Base-by-base conservation (phyloP, 2,329 filamentous ascomycete species). In the Sarocladium oryzae region DNA sequence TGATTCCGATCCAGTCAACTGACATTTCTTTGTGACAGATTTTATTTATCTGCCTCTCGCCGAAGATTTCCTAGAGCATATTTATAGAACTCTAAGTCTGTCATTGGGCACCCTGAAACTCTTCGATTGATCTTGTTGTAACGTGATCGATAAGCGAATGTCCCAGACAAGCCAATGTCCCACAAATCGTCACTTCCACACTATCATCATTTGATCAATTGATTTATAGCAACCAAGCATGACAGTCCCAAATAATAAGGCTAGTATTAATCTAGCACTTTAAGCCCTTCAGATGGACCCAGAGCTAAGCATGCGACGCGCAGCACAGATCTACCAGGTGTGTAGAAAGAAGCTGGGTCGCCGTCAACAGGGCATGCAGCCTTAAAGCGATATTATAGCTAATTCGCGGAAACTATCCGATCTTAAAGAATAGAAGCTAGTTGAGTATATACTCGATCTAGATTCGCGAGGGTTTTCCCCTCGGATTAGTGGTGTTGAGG, bases 361-460 rank as follows among this genome's bases (percentile, higher is more conserved):
- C 43, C 26, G 16, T 26, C 16, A 48, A 18, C 26, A 49, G 16
- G 16, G 32, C 4, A 49, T 48, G 43, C 21, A 20, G 23, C 30
- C 48, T 37, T 24, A 20, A 50, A 36, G 33, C 33, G 33, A 36
- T 15, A 36, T 36, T 15, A 36, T 36, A 36, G 33, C 49, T 15
- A 53, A 53, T 36, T 53, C 28, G 41, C 33, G 38, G 30, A 53
- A 53, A 37, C 26, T 51, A 53, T 48, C 28, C 18, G 10, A 26
- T 33, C 49, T 53, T 48, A 23, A 53, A 50, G 35, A 53, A 37
- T 20, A 49, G 33, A 53, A 38, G 38, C 33, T 53, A 38, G 28
- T 53, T 51, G 35, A 53, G 32, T 53, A 53, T 51, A 53, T 53
- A 36, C 23, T 50, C 24, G 36, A 53, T 45, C 18, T 53, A 53